A percentile compares a stretch with the other conserved stretches of the same genome.
Evolutionary conservation across 768 basidiomycete species (phyloP).

Genomic region (Paxillus involutus): DNA sequence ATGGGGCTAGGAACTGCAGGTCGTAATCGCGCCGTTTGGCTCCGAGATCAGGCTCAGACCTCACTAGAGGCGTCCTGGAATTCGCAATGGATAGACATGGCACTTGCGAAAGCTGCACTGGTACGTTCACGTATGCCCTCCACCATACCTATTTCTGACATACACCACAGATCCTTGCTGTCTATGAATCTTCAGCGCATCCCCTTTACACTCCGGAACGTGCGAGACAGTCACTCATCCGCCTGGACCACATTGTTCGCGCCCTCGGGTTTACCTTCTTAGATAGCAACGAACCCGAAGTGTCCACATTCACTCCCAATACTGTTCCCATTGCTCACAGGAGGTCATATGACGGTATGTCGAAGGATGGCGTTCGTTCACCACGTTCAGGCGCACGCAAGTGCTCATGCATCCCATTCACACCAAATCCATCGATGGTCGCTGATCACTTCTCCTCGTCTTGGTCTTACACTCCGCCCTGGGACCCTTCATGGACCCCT

Average conservation of each 20-base stretch:
- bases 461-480: constrained; percentile 55
- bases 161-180: constrained; percentile 59
- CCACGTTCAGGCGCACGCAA: constrained; percentile 31
- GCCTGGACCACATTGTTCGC: constrained; percentile 67
- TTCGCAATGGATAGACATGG: constrained; percentile 55
- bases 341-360: constrained; percentile 27
- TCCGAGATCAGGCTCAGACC: constrained; percentile 56
- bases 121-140: constrained; percentile 35
- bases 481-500: constrained; percentile 58
- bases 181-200: constrained; percentile 77
- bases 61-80: constrained; percentile 53
- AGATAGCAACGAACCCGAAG: constrained; percentile 56
- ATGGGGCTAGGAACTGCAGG: constrained; percentile 55
- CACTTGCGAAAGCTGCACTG: constrained; percentile 71
- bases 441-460: constrained; percentile 38
- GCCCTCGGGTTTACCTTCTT: constrained; percentile 51
- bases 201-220: constrained; percentile 60
- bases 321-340: constrained; percentile 49
- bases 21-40: constrained; percentile 54
- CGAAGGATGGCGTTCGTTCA: constrained; percentile 26
- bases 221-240: constrained; percentile 49
- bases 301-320: constrained; percentile 48
- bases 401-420: constrained; percentile 49
- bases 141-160: constrained; percentile 11
- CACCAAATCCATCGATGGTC: constrained; percentile 30